Percentiles rank a stretch among this genome's conserved stretches.
phyloP scores from a whole-genome alignment of 148 eudicot species.

The Chenopodium berlandieri region DNA sequence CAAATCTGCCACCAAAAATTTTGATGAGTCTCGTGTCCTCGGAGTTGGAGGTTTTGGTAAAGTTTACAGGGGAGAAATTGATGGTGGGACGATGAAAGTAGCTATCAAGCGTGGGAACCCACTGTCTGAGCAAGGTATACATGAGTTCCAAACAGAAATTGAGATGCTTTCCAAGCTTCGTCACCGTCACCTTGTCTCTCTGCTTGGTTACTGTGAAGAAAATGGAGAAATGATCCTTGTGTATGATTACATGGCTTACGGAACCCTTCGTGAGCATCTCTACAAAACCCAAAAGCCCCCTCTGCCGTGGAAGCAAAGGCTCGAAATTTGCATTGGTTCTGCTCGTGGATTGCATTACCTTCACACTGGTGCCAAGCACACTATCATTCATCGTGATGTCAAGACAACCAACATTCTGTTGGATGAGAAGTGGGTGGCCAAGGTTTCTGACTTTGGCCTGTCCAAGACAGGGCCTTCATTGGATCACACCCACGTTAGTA shows the following conservation, averaged over 20 bases:
- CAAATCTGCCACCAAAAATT: slow-evolving; percentile 85
- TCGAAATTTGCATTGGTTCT: slow-evolving; percentile 88
- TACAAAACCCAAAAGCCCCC: slow-evolving; percentile 93
- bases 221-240: slow-evolving; percentile 93
- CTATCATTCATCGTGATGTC: slow-evolving; percentile 95
- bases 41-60: slow-evolving; percentile 98
- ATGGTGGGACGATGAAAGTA: slow-evolving; percentile 65
- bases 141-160: slow-evolving; percentile 94
- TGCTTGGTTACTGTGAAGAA: slow-evolving; percentile 94
- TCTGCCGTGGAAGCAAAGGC: slow-evolving; percentile 94
- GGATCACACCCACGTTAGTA: slow-evolving; percentile 92
- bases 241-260: slow-evolving; percentile 90
- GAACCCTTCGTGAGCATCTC: slow-evolving; percentile 92
- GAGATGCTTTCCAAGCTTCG: slow-evolving; percentile 98
- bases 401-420: slow-evolving; percentile 91
- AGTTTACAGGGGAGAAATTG: slow-evolving; percentile 85
- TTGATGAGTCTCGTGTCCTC: slow-evolving; percentile 83
- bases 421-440: slow-evolving; percentile 95
- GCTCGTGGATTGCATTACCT: slow-evolving; percentile 96
- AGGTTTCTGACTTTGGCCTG: slow-evolving; percentile 95
- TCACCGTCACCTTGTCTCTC: slow-evolving; percentile 89
- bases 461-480: slow-evolving; percentile 90
- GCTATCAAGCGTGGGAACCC: slow-evolving; percentile 95
- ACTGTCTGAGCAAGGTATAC: slow-evolving; percentile 81
- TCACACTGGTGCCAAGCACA: slow-evolving; percentile 94